Conservation (phyloP, 441 rosid genomes). For the Breynia disticha region DNA sequence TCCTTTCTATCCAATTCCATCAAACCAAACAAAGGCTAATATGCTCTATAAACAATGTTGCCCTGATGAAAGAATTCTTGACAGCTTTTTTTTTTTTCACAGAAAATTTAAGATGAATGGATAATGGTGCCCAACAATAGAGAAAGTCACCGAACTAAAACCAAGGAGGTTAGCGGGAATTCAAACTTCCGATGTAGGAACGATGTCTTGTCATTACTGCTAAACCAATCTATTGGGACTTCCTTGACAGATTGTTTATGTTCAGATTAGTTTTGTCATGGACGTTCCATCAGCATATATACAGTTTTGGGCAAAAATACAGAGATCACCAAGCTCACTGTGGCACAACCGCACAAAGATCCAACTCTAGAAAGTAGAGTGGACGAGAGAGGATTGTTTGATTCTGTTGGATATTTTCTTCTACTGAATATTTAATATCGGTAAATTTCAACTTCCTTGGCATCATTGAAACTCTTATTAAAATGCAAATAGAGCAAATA, state of each 20-base stretch:
- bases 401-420: conserved; percentile 19
- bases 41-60: conserved; percentile 2
- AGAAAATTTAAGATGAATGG: too few relatives aligned
- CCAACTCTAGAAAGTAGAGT: conserved; percentile 9
- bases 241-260: too few relatives aligned
- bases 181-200: too few relatives aligned
- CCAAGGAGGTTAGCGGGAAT: too few relatives aligned
- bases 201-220: too few relatives aligned
- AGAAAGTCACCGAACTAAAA: too few relatives aligned
- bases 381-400: conserved; percentile 8
- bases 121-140: too few relatives aligned
- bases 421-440: not conserved
- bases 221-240: too few relatives aligned
- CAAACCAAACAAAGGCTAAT: not conserved
- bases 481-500: not conserved
- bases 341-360: conserved; percentile 12
- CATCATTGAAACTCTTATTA: not conserved
- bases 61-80: conserved; percentile 6
- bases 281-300: conserved; percentile 12
- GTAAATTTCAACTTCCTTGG: not conserved
- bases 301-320: not conserved
- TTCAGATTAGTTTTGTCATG: conserved; percentile 8
- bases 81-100: too few relatives aligned
- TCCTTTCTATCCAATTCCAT: not conserved
- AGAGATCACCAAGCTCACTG: not conserved